Percentiles rank a stretch among this genome's conserved stretches.
phyloP scores from a whole-genome alignment of 2,329 filamentous ascomycete genomes.

The Metarhizium humberi region DNA sequence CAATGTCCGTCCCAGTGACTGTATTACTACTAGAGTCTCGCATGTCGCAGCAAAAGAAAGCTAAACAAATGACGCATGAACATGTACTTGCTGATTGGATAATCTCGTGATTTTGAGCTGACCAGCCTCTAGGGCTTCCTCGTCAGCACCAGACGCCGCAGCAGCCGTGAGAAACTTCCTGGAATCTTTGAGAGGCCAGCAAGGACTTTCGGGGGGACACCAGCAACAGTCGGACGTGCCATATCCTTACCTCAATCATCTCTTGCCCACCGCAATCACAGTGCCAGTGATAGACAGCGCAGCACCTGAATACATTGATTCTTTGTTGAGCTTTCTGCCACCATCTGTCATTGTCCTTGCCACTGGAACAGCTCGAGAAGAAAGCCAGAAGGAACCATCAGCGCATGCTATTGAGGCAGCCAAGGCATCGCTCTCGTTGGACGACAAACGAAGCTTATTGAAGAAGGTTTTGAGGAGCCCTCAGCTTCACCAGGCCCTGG shows the following conservation, averaged over 20 bases:
- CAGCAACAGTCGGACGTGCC: conserved; percentile 39
- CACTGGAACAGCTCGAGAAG: conserved; percentile 50
- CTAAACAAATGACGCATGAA: conserved; percentile 10
- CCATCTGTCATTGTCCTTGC: conserved; percentile 68
- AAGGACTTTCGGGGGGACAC: conserved; percentile 28
- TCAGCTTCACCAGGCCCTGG: conserved; percentile 81
- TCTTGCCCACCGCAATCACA: conserved; percentile 70
- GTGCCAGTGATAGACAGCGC: conserved; percentile 63
- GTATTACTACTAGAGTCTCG: conserved; percentile 17
- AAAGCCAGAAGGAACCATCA: conserved; percentile 54
- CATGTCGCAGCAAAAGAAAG: conserved; percentile 17
- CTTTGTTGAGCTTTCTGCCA: conserved; percentile 69
- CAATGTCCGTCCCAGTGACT: conserved; percentile 13
- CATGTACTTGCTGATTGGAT: neutral
- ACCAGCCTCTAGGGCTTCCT: conserved; percentile 46
- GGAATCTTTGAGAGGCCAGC: conserved; percentile 61
- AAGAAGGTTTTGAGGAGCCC: conserved; percentile 78
- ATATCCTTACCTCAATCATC: conserved; percentile 78
- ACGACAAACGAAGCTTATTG: conserved; percentile 73
- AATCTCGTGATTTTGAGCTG: conserved; percentile 23
- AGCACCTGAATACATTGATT: conserved; percentile 59
- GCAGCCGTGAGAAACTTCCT: conserved; percentile 82
- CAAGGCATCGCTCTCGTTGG: conserved; percentile 60
- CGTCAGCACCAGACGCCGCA: conserved; percentile 58
- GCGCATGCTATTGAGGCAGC: conserved; percentile 62